Base-by-base conservation (phyloP, 2,329 filamentous ascomycete species). In the Alternaria alternata region DNA sequence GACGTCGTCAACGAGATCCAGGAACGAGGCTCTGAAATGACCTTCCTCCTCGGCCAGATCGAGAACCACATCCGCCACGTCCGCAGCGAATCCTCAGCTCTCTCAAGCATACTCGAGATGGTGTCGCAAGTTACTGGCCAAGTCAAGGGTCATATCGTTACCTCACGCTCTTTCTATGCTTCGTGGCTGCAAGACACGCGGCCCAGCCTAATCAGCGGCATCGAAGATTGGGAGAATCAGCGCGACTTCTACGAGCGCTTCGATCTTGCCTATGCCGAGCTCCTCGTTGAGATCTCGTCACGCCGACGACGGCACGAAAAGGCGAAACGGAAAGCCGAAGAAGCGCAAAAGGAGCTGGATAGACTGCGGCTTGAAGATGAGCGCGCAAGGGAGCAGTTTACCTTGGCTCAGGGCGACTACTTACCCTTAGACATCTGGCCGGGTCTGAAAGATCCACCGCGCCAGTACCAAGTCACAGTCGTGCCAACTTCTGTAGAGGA, bases 401-500 rank as follows among this genome's bases (percentile, higher is more conserved):
- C 91, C 34, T 84, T 89, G 28, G 91, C 96, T 43, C 89, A 95
- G 12, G 94, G 93, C 7, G 92, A 96, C 65, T 96, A 89, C 74
- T 80, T 99, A 11, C 95, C 95, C 0, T 89, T 90, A 0, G 93
- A 97, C 75, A 87, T 97, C 22, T 97, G 93, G 93, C 89, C 89
- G 0, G 91, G 90, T 1, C 49, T 78, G 47, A 66, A 69, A 49
- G 75, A 78, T 54, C 69, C 72, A n/a, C 75, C 76, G 9, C 63
- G 74, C 30, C 69, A 65, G 52, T 79, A 78, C 49, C 72, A 77
- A 57, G 72, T 79, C 7, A 69, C 61, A n/a, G 58, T 70, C 16
- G 62, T 77, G 18, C 54, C 64, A 3, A 26, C 57, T 8, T 32
- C 56, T n/a, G 43, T 54, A 4, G 67, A 65, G 2, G 61, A 65